Base-by-base conservation (phyloP, 345 rosid genomes). In the Mallotus nudiflorus region DNA sequence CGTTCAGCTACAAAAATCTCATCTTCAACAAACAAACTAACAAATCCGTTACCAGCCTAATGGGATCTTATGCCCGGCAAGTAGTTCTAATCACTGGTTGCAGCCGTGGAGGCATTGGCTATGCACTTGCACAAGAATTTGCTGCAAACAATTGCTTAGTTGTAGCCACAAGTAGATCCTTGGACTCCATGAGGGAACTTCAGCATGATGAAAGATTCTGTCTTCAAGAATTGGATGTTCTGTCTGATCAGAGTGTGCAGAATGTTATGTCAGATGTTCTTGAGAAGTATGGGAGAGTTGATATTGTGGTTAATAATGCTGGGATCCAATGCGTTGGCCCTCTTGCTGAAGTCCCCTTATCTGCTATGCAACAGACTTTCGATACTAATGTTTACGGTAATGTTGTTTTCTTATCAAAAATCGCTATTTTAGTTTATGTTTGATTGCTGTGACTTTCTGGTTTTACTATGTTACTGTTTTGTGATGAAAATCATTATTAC, bases 241-340 rank as follows among this genome's bases (percentile, higher is more conserved):
- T 71, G 7, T 89, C 97, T 0, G 98, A 93, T 1, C 78, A 81
- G 37, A 88, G 84, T 50, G 91, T 89, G 48, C 77, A 74, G 4
- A 54, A 39, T 29, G 88, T 80, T 4, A 18, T 89, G 42, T 77
- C 88, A 0, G 72, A 73, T 28, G 94, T 83, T 54, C 53, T 93
- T 9, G 89, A 85, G 22, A 86, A 76, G 78, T 89, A 79, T 24
- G 94, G 97, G 0, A 78, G 73, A 51, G 74, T 93, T 69, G 98
- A 91, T 71, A 78, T 93, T n/a, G 81, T 93, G 70, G 94, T 91
- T 45, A 93, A 91, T 65, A 91, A 91, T 58, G 97, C 98, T 27
- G 98, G 96, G 0, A 77, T 91, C 56, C 97, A 79, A 33, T 93
- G 98, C 50, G 86, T 93, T 18, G 98, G 90, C 35, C 98, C 97